Conservation (phyloP, 306 rosid genomes). For the Cucurbita pepo region DNA sequence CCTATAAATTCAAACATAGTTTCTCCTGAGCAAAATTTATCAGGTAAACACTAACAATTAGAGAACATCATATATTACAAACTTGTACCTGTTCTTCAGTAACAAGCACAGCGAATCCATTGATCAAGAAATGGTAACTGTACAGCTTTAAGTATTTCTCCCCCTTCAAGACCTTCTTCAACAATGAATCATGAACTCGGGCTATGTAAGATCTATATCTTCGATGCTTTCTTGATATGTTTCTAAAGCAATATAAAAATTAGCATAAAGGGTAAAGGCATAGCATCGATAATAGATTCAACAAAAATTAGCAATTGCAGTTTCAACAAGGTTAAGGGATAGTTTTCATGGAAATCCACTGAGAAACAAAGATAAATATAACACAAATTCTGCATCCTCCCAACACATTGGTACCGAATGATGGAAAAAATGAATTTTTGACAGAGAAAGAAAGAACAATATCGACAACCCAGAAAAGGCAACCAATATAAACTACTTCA, state of each 20-base stretch:
- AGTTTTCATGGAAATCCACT: background rate
- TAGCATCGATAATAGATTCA: background rate
- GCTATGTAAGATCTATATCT: conserved; percentile 45
- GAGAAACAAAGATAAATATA: background rate
- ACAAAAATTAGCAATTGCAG: background rate
- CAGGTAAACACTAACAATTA: background rate
- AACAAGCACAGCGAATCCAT: conserved; percentile 80
- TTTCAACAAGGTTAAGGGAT: background rate
- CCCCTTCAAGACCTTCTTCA: conserved; percentile 67
- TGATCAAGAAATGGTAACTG: conserved; percentile 88
- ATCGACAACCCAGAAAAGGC: background rate
- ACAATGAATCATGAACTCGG: conserved; percentile 72
- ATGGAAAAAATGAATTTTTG: background rate
- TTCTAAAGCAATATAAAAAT: background rate
- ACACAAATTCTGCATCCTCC: background rate
- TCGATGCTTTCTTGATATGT: conserved; percentile 39
- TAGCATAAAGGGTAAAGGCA: background rate
- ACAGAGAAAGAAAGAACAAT: background rate
- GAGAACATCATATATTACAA: background rate
- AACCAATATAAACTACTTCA: background rate
- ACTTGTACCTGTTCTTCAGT: conserved; percentile 66
- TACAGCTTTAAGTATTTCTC: conserved; percentile 86
- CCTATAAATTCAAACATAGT: conserved; percentile 30
- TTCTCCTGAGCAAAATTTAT: background rate
- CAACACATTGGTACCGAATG: background rate